phyloP scores from a whole-genome alignment of 1,284 basidiomycete species.

The Cryptococcus maquisensis region DNA sequence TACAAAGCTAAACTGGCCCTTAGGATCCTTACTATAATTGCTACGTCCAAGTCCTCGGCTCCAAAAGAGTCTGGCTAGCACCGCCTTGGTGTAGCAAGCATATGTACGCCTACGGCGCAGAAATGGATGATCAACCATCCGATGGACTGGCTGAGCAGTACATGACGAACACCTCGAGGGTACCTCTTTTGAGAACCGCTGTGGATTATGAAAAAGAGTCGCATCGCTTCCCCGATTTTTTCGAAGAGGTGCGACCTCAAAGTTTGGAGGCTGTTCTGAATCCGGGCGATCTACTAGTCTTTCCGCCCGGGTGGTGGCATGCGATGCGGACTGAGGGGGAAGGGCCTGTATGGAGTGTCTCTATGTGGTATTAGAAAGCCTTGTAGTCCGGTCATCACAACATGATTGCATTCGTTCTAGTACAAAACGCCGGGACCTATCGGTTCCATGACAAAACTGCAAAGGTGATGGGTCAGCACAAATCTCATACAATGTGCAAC shows the following conservation, averaged over 20 bases:
- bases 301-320: constrained; percentile 92
- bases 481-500: neutral
- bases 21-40: constrained; percentile 92
- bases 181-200: constrained; percentile 38
- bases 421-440: neutral
- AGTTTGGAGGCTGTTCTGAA: constrained; percentile 64
- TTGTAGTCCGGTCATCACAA: neutral
- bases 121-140: neutral
- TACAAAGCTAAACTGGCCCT: constrained; percentile 4
- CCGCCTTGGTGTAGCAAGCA: constrained; percentile 58
- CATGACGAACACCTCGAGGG: constrained; percentile 50
- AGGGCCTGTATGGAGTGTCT: constrained; percentile 45
- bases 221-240: constrained; percentile 52
- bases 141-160: constrained; percentile 47
- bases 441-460: constrained; percentile 77
- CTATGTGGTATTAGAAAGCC: constrained; percentile 44
- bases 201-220: constrained; percentile 5
- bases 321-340: constrained; percentile 71
- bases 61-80: constrained; percentile 89
- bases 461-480: neutral
- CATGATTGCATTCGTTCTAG: neutral
- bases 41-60: constrained; percentile 83
- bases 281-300: constrained; percentile 78
- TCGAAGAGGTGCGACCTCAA: constrained; percentile 58
- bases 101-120: constrained; percentile 55